Conservation (phyloP, 202 grass and related monocot species). For the Panicum virgatum region DNA sequence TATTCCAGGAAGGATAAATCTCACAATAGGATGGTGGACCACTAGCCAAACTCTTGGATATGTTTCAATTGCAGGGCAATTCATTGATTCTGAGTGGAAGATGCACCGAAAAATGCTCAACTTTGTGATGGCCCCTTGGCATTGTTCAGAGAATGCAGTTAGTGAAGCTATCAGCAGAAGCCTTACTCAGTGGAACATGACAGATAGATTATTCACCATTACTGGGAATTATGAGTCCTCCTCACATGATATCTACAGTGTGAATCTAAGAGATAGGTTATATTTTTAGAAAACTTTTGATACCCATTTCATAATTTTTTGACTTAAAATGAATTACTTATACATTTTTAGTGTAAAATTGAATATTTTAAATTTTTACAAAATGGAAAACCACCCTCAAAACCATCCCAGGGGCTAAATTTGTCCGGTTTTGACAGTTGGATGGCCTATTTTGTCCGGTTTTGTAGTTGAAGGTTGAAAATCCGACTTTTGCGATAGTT, state of each 20-base stretch:
- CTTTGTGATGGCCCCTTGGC: slow-evolving; percentile 64
- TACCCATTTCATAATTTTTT: no score
- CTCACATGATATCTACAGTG: slow-evolving; percentile 40
- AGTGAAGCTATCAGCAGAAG: slow-evolving; percentile 54
- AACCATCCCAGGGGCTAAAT: no score
- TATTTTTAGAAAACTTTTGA: no score
- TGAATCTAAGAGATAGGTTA: no score
- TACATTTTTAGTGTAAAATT: no score
- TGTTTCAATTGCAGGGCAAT: slow-evolving; percentile 56
- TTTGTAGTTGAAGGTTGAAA: no score
- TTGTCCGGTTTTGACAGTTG: no score
- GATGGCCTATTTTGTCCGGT: no score
- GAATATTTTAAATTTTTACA: no score
- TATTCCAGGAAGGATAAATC: slow-evolving; percentile 59
- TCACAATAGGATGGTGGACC: slow-evolving; percentile 51
- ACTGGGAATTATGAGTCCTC: slow-evolving; percentile 59
- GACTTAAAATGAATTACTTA: no score
- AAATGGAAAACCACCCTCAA: no score
- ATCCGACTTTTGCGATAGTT: no score
- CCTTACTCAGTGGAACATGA: slow-evolving; percentile 67
- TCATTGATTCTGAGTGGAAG: slow-evolving; percentile 70
- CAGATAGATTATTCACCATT: slow-evolving; percentile 62
- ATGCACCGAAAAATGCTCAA: slow-evolving; percentile 65
- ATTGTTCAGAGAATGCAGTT: slow-evolving; percentile 64
- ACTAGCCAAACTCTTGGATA: slow-evolving; percentile 66